Percentiles rank a stretch among this genome's conserved stretches.
Conservation (phyloP, 371 early-diverging fungal species). For the Rhizopus delemar region DNA sequence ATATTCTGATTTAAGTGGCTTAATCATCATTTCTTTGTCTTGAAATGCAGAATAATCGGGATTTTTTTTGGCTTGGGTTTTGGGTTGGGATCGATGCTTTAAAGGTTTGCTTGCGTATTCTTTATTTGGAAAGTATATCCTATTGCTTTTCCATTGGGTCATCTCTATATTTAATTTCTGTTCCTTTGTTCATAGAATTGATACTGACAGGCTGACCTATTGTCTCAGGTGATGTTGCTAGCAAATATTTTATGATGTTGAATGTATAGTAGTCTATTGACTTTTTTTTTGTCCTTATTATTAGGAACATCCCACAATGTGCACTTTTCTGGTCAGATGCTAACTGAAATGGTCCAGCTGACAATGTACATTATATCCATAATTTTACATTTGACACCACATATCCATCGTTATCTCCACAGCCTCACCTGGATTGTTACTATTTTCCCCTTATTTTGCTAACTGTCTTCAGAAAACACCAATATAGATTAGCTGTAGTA, state of each 20-base stretch:
- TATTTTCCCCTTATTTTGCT: slow-evolving; percentile 16
- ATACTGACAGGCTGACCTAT: slow-evolving; percentile 9
- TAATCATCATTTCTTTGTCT: neutral
- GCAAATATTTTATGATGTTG: slow-evolving; percentile 11
- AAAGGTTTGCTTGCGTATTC: too few species aligned
- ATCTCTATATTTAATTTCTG: too few species aligned
- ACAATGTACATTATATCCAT: slow-evolving; percentile 12
- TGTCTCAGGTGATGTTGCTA: slow-evolving; percentile 14
- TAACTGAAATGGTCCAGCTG: slow-evolving; percentile 9
- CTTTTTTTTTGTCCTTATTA: slow-evolving; percentile 14
- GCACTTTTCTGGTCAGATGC: slow-evolving; percentile 11
- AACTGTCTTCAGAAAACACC: slow-evolving; percentile 13
- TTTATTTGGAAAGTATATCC: too few species aligned
- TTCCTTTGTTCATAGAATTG: too few species aligned
- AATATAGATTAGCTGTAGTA: slow-evolving; percentile 16
- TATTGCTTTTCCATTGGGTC: too few species aligned
- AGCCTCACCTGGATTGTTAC: slow-evolving; percentile 13
- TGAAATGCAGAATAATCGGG: too few species aligned
- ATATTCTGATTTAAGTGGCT: neutral
- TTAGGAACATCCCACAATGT: slow-evolving; percentile 12
- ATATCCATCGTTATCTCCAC: slow-evolving; percentile 15
- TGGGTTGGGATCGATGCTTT: too few species aligned
- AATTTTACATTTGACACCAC: slow-evolving; percentile 14
- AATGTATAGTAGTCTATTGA: slow-evolving; percentile 15
- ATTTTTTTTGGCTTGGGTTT: too few species aligned